Conservation (phyloP, 495 filamentous ascomycete genomes). For the Coniosporium apollinis region DNA sequence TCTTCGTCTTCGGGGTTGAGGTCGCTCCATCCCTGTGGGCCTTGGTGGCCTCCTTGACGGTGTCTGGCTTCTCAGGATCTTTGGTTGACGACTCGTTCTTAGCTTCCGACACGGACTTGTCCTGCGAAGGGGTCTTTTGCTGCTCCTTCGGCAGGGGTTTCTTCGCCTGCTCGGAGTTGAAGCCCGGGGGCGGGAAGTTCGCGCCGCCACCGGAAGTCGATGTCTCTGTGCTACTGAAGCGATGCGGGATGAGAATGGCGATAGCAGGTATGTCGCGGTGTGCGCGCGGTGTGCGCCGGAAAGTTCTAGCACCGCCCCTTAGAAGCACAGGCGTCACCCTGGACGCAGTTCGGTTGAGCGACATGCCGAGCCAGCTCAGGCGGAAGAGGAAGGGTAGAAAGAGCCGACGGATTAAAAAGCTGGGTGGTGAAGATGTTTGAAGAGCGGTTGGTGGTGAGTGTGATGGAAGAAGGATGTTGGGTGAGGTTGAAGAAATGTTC, state of each 20-base stretch:
- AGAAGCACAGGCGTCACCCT: constrained; percentile 20
- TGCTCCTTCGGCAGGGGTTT: constrained; percentile 50
- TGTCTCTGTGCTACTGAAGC: constrained; percentile 44
- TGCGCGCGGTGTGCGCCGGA: constrained; percentile 12
- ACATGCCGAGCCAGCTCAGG: constrained; percentile 3
- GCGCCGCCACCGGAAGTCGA: constrained; percentile 34
- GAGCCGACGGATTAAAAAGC: neutral
- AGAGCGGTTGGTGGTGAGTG: neutral
- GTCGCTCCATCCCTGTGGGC: constrained; percentile 24
- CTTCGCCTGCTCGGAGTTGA: constrained; percentile 81
- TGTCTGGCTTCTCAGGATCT: constrained; percentile 14
- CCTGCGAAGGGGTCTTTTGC: constrained; percentile 13
- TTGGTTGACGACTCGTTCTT: constrained; percentile 17
- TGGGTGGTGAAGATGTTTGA: too few species aligned
- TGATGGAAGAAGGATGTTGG: too few species aligned
- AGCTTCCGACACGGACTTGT: constrained; percentile 2
- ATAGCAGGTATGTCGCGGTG: constrained; percentile 20
- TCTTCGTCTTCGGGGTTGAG: constrained; percentile 27
- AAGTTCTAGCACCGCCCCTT: constrained; percentile 15
- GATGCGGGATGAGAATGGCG: constrained; percentile 22
- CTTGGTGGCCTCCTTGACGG: constrained; percentile 8
- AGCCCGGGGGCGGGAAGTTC: constrained; percentile 73
- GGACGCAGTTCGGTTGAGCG: constrained; percentile 5
- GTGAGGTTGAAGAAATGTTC: too few species aligned
- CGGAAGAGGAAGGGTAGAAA: neutral